phyloP scores from a whole-genome alignment of 2,329 filamentous ascomycete genomes.

The Trichoderma koningiopsis region DNA sequence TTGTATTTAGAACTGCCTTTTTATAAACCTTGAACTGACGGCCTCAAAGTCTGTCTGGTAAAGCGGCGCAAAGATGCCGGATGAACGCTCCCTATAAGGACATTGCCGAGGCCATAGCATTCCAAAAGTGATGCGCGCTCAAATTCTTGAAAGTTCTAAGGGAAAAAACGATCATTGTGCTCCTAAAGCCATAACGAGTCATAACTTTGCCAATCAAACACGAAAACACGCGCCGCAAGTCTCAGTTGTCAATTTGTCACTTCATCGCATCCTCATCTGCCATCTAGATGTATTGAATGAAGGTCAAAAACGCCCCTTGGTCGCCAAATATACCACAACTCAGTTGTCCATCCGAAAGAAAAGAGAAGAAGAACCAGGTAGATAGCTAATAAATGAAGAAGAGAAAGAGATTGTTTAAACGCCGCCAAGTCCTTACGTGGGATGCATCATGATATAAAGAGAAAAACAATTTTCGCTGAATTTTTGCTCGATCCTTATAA shows the following conservation, averaged over 20 bases:
- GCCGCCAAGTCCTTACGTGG: constrained; percentile 15
- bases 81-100: background rate
- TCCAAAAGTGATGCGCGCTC: background rate
- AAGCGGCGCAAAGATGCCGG: background rate
- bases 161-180: background rate
- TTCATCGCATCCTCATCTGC: background rate
- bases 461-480: background rate
- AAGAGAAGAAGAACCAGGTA: background rate
- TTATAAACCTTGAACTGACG: background rate
- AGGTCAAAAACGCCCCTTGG: constrained; percentile 18
- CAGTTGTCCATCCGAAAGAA: background rate
- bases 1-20: background rate
- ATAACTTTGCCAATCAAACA: background rate
- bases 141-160: background rate
- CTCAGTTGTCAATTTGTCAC: constrained; percentile 11
- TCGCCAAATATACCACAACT: constrained; percentile 1
- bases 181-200: background rate
- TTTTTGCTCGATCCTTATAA: background rate
- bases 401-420: constrained; percentile 11
- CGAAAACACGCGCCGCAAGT: background rate
- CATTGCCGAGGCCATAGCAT: background rate
- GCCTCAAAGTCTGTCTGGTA: background rate
- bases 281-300: constrained; percentile 17
- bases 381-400: background rate
- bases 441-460: constrained; percentile 1